A percentile compares a stretch with the other conserved stretches of the same genome.
phyloP scores from a whole-genome alignment of 176 grass and related monocot genomes.

The Carex parvula region DNA sequence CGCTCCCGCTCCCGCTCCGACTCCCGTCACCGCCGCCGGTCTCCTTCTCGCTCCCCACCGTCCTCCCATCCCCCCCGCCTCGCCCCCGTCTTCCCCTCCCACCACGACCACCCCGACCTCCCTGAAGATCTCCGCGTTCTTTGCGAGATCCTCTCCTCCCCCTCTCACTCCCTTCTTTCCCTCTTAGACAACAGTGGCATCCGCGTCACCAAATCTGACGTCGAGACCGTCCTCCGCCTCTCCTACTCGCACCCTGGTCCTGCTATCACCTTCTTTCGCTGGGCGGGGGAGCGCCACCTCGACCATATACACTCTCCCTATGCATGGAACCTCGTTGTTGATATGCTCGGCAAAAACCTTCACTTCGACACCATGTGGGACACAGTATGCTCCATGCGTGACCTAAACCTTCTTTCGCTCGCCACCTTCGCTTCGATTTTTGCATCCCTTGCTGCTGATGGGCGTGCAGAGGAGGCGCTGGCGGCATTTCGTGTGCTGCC shows the following conservation, averaged over 20 bases:
- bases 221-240: constrained; percentile 67
- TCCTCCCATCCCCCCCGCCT: constrained; percentile 15
- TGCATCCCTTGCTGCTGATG: constrained; percentile 46
- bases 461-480: constrained; percentile 7
- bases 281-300: constrained; percentile 62
- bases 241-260: constrained; percentile 63
- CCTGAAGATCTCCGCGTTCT: constrained; percentile 33
- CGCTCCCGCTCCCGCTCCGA: constrained; percentile 28
- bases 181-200: constrained; percentile 42
- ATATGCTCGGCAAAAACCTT: constrained; percentile 79
- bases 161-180: constrained; percentile 23
- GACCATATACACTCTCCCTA: constrained; percentile 59
- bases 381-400: constrained; percentile 55
- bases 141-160: constrained; percentile 38
- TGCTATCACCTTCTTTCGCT: constrained; percentile 72
- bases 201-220: constrained; percentile 45
- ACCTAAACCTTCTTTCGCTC: constrained; percentile 57
- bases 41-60: neutral
- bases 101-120: constrained; percentile 43
- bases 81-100: constrained; percentile 23
- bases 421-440: constrained; percentile 79
- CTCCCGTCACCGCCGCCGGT: constrained; percentile 23
- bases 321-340: constrained; percentile 84
- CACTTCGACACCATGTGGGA: constrained; percentile 69
- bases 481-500: constrained; percentile 50